These are phyloP conservation scores for Glaciozyma antarctica DNA, from an alignment of 768 basidiomycete species.

Conservation along the genomic window DNA sequence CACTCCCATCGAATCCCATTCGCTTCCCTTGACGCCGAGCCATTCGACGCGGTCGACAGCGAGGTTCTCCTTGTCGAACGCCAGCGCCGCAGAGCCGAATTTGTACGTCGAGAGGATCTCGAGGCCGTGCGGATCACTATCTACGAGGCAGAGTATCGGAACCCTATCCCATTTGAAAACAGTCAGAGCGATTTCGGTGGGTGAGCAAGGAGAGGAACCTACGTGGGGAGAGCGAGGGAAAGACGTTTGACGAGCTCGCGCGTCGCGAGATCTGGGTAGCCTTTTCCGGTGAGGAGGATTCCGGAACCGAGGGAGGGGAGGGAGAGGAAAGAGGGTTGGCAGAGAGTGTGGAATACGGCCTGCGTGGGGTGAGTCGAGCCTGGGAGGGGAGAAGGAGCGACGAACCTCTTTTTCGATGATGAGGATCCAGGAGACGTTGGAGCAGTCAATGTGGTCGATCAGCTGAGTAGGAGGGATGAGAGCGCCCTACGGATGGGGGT, in stretches of 20 bases:
- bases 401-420: constrained; percentile 87
- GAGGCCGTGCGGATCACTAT: constrained; percentile 83
- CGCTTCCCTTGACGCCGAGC: constrained; percentile 56
- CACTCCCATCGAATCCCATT: constrained; percentile 50
- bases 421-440: constrained; percentile 62
- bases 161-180: constrained; percentile 46
- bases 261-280: constrained; percentile 90
- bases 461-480: constrained; percentile 70
- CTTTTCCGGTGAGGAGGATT: constrained; percentile 56
- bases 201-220: background rate
- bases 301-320: constrained; percentile 39
- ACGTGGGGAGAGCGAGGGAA: constrained; percentile 52
- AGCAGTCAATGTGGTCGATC: constrained; percentile 54
- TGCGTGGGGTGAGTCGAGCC: constrained; percentile 37
- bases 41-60: constrained; percentile 63
- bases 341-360: constrained; percentile 91
- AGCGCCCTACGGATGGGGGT: constrained; percentile 47
- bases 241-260: constrained; percentile 70
- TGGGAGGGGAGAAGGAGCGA: background rate
- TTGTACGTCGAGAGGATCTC: constrained; percentile 85
- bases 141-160: constrained; percentile 69
- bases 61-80: constrained; percentile 61
- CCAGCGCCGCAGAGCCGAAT: constrained; percentile 61
- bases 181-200: background rate
- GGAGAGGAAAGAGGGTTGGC: constrained; percentile 48